Evolutionary conservation across 495 filamentous ascomycete species (phyloP).

Genomic region (Lindgomyces ingoldianus): DNA sequence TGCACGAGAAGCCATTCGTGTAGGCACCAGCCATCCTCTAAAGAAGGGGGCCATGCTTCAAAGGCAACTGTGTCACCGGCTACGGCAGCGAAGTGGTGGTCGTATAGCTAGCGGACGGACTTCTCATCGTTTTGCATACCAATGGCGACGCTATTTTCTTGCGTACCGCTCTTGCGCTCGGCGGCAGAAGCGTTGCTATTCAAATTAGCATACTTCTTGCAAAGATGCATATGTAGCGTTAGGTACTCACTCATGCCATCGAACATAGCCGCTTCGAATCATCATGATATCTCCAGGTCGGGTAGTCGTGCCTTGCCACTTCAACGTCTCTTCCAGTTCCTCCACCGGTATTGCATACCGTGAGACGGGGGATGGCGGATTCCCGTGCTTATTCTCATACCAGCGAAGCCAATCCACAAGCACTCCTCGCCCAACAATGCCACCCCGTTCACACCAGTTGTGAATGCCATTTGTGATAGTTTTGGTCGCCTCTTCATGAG

Average conservation of each 20-base stretch:
- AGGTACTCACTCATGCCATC: constrained; percentile 29
- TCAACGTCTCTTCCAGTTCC: constrained; percentile 40
- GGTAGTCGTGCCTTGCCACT: constrained; percentile 47
- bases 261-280: constrained; percentile 49
- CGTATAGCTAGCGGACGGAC: constrained; percentile 56
- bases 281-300: constrained; percentile 52
- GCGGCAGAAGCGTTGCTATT: constrained; percentile 37
- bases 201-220: neutral
- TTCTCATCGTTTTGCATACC: constrained; percentile 40
- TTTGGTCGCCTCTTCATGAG: constrained; percentile 19
- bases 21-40: constrained; percentile 41
- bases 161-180: constrained; percentile 41
- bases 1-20: constrained; percentile 58
- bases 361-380: constrained; percentile 19
- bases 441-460: constrained; percentile 47
- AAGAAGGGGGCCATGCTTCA: constrained; percentile 46
- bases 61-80: constrained; percentile 55
- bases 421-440: constrained; percentile 58
- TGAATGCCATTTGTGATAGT: constrained; percentile 31
- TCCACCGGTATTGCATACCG: constrained; percentile 42
- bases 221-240: neutral
- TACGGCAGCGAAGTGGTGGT: constrained; percentile 56
- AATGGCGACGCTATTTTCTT: constrained; percentile 43
- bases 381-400: constrained; percentile 31
- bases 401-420: constrained; percentile 55